phyloP scores from a whole-genome alignment of 192 early-diverging fungal species.

The Spinellus fusiger region DNA sequence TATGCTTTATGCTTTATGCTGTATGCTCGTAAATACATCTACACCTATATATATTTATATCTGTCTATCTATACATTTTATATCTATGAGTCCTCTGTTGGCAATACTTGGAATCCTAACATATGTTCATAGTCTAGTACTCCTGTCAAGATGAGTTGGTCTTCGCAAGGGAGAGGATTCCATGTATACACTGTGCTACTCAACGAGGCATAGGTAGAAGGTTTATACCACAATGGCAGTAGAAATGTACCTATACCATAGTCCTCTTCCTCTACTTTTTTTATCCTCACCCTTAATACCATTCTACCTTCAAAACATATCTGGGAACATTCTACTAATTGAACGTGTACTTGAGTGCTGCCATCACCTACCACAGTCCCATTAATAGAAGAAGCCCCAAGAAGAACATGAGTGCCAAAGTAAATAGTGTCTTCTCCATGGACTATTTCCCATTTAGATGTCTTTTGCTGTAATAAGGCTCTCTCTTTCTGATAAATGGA shows the following conservation, averaged over 20 bases:
- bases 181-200: too few relatives aligned
- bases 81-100: too few relatives aligned
- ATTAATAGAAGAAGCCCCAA: not conserved
- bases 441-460: not conserved
- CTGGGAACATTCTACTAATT: not conserved
- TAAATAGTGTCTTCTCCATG: conserved; percentile 3
- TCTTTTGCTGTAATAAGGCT: not conserved
- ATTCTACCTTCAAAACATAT: conserved; percentile 1
- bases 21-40: too few relatives aligned
- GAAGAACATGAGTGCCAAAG: conserved; percentile 11
- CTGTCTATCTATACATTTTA: too few relatives aligned
- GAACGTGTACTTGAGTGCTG: not conserved
- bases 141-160: too few relatives aligned
- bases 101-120: too few relatives aligned
- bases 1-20: too few relatives aligned
- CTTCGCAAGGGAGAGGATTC: too few relatives aligned
- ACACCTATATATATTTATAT: too few relatives aligned
- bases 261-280: not conserved
- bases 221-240: conserved; percentile 16
- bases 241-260: not conserved
- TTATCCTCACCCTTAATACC: not conserved
- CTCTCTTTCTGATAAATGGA: not conserved
- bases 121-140: too few relatives aligned
- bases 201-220: too few relatives aligned
- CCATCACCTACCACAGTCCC: not conserved